Base-by-base conservation (phyloP, 352 stramenopile genomes). In the Pythium plurisporium region DNA sequence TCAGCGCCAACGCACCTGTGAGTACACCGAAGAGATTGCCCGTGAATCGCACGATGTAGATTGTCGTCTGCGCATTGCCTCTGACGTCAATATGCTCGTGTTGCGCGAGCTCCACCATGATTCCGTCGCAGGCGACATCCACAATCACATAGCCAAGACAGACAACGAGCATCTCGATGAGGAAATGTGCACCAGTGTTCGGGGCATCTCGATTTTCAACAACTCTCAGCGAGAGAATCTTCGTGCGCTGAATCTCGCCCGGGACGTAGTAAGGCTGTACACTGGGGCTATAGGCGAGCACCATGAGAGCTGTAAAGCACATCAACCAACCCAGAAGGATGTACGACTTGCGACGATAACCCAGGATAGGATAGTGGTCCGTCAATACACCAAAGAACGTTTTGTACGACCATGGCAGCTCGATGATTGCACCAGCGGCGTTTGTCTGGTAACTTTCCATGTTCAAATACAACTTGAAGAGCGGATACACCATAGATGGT, bases 401-500 rank as follows among this genome's bases (percentile, higher is more conserved):
- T 63, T 91, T 89, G 64, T 88, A 87, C 8, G 79, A 86, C 73
- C 79, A 91, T 11, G 76, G 76, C 22, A 91, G 60, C 43, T 72
- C 64, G 55, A 89, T 82, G 25, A 90, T 76, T 23, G 77, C 66
- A 0, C 55, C 59, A 0, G 80, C 80, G 2, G 77, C 76, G 19
- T 63, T 74, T 17, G 79, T 76, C 44, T 87, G 76, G 52, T 85
- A 88, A 46, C 75, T 74, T 51, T 83, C 69, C 76, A 87, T 88
- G 53, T 90, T 87, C 47, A 90, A 67, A 44, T 90, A 90, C 34
- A 86, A 62, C 60, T 85, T 90, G 65, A 91, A 83, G 53, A 89
- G 79, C 30, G 80, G 80, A 44, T 89, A 88, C 23, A 88, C 74
- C n/a, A 84, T 66, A 22, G 74, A 63, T 30, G 76, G 76, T 37